Conservation (phyloP, 2,329 filamentous ascomycete genomes). For the Epicoccum nigrum region DNA sequence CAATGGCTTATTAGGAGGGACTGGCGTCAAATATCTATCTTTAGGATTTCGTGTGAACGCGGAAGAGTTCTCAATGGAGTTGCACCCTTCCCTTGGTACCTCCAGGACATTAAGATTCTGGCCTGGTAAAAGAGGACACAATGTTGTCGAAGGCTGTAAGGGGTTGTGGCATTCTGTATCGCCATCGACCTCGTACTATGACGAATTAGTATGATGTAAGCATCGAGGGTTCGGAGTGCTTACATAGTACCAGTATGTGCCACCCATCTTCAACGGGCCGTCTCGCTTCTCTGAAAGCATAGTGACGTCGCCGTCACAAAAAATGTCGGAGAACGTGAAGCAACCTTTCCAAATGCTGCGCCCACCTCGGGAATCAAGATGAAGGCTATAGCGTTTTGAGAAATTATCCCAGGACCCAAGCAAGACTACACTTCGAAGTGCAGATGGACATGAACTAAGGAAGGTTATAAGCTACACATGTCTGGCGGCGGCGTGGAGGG, state of each 20-base stretch:
- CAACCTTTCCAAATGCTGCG: conserved; percentile 84
- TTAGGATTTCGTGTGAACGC: conserved; percentile 78
- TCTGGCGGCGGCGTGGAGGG: conserved; percentile 23
- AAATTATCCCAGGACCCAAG: conserved; percentile 98
- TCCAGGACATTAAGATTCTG: conserved; percentile 85
- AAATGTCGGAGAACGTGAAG: conserved; percentile 83
- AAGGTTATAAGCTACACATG: conserved; percentile 29
- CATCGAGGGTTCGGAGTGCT: conserved; percentile 45
- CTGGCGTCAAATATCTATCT: conserved; percentile 75
- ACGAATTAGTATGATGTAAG: conserved; percentile 21
- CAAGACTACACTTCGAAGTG: conserved; percentile 74
- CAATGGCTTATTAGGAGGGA: conserved; percentile 51
- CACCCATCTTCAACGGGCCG: conserved; percentile 88
- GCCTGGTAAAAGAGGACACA: conserved; percentile 85
- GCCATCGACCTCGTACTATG: conserved; percentile 83
- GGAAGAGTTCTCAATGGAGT: conserved; percentile 66
- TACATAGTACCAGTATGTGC: conserved; percentile 96
- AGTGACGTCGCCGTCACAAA: conserved; percentile 73
- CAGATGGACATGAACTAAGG: conserved; percentile 43
- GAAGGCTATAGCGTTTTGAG: conserved; percentile 75
- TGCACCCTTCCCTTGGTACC: conserved; percentile 71
- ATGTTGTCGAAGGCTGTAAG: conserved; percentile 72
- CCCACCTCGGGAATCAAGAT: conserved; percentile 77
- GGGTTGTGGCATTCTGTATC: conserved; percentile 78
- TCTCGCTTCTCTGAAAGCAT: conserved; percentile 63